These are phyloP conservation scores for Pyronema omphalodes DNA, from an alignment of 495 filamentous ascomycete genomes.

Conservation along the genomic window DNA sequence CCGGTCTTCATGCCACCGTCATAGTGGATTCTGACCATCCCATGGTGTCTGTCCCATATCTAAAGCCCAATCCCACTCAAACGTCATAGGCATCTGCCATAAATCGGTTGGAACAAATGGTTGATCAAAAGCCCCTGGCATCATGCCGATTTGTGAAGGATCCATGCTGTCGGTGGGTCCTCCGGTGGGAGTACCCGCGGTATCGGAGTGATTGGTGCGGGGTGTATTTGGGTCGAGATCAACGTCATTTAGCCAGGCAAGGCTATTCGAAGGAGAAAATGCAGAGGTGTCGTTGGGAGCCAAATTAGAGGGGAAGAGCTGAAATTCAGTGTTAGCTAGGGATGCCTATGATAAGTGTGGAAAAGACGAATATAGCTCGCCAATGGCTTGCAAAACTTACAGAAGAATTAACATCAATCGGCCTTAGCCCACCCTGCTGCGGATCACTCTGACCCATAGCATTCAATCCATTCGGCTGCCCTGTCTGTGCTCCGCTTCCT, in stretches of 20 bases:
- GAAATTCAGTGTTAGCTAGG: too few species aligned
- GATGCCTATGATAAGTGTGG: too few species aligned
- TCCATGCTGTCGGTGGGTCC: conserved; percentile 23
- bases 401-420: not conserved
- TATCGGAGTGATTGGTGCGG: not conserved
- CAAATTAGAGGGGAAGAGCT: too few species aligned
- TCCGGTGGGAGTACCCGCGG: conserved; percentile 18
- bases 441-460: too few species aligned
- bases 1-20: conserved; percentile 9
- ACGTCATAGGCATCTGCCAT: conserved; percentile 88
- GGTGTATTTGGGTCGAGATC: conserved; percentile 13
- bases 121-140: conserved; percentile 52
- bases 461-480: too few species aligned
- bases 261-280: conserved; percentile 24
- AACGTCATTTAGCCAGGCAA: conserved; percentile 29
- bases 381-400: too few species aligned
- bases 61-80: conserved; percentile 98
- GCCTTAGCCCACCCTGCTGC: too few species aligned
- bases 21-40: conserved; percentile 41
- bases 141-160: conserved; percentile 28
- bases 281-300: conserved; percentile 1
- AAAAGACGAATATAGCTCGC: too few species aligned
- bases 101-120: conserved; percentile 92
- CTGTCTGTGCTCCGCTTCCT: too few species aligned
- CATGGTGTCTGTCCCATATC: conserved; percentile 17